These are phyloP conservation scores for Aureobasidium sp. DNA, from an alignment of 2,329 filamentous ascomycete species.

Conservation along the genomic window DNA sequence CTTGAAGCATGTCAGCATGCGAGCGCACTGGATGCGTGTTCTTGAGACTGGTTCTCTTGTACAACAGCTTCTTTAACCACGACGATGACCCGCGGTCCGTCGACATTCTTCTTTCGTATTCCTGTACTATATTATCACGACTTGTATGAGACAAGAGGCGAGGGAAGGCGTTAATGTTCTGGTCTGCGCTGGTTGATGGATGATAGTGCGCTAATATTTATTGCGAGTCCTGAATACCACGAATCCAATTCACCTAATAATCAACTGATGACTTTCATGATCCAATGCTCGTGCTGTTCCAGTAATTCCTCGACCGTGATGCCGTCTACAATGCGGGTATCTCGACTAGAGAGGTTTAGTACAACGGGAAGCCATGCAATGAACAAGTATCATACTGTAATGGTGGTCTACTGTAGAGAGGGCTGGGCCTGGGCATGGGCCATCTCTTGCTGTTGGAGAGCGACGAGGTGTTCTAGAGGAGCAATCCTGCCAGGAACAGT, in stretches of 20 bases:
- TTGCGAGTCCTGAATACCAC: background rate
- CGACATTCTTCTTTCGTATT: background rate
- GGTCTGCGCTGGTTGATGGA: background rate
- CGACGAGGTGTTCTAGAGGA: background rate
- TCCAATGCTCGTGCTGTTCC: background rate
- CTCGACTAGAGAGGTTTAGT: too few species aligned
- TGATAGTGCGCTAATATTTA: constrained; percentile 4
- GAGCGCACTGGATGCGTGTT: too few species aligned
- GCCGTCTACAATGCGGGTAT: background rate
- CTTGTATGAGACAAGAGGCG: constrained; percentile 3
- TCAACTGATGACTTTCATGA: background rate
- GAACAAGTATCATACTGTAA: background rate
- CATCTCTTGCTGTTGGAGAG: background rate
- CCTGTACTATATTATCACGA: constrained; percentile 12
- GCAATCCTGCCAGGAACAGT: background rate
- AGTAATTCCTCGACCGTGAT: background rate
- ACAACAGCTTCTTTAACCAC: background rate
- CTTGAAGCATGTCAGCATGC: background rate
- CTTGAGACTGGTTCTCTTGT: background rate
- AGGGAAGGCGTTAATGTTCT: constrained; percentile 4
- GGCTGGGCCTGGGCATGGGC: too few species aligned
- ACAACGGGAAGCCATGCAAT: too few species aligned
- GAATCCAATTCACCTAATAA: background rate
- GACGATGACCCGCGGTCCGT: background rate
- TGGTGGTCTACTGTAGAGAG: background rate